Evolutionary conservation across 78 protist species (phyloP), one percentile per base, ranked within the genome.

Genomic region (Isochrysis galbana): DNA sequence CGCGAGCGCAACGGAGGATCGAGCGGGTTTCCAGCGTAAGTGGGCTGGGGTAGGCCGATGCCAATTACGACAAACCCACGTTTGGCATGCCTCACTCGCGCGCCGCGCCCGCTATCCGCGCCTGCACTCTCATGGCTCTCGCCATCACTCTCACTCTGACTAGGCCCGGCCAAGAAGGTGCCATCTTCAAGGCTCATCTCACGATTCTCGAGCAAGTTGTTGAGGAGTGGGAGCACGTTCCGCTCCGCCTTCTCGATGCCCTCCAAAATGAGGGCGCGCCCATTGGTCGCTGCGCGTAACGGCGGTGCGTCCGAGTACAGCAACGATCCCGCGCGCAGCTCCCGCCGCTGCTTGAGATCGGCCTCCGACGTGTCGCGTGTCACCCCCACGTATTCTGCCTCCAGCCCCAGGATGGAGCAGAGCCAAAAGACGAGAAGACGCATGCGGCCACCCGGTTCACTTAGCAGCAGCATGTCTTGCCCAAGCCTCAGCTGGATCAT

Each of bases 1-100:
- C 98, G 95, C 5, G 95, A 92, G 21, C 98, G 95, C 1, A 96
- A 95, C 0, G 98, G 98, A 1, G 98, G 98, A 42, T 96, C 98
- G 2, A 96, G 95, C 39, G 98, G 97, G 19, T 48, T 84, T 7
- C 98, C 98, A 0, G 10, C 47, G 90, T 51, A 95, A 3, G 41
- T 0, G 0, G 97, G 96, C 22, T 90, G 92, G 2, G 98, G 98
- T 1, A 97, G 89, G 10, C 96, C 97, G 41, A 97, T 78, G 4
- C 96, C 98, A 39, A 97, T 87, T 45, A 95, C 96, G 17, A 95
- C 82, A 47, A 97, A 97, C 55, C 83, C 45, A 0, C 90, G 95
- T 54, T 45, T 0, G 41, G 91, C 96, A 11, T 88, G 91, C 22
- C 95, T 42, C n/a, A 96, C 89, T 23, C 91, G 29, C 42, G 46